Evolutionary conservation across 2,329 filamentous ascomycete genomes (phyloP).

Genomic region (Sporothrix brasiliensis): DNA sequence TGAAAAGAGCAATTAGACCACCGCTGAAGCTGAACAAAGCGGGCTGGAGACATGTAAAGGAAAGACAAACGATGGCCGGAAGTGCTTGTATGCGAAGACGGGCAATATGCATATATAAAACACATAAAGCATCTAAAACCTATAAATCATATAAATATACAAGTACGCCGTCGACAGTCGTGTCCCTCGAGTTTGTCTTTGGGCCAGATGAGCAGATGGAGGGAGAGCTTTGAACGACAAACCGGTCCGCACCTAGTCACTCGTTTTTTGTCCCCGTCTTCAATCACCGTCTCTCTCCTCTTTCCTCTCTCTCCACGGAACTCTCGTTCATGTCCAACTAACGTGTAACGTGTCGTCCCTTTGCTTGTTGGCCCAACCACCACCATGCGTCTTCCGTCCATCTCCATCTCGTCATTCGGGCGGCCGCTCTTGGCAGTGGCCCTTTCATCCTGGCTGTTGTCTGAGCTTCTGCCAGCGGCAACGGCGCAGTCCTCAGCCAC

Average conservation of each 20-base stretch:
- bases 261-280: background rate
- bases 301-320: background rate
- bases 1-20: background rate
- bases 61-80: background rate
- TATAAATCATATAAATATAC: background rate
- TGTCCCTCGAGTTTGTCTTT: constrained; percentile 6
- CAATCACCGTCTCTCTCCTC: background rate
- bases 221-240: too few relatives aligned
- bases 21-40: constrained; percentile 16
- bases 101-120: background rate
- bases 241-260: too few relatives aligned
- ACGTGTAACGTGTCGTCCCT: background rate
- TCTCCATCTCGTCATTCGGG: background rate
- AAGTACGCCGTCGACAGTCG: background rate
- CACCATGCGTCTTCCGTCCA: background rate
- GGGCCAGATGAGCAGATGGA: too few relatives aligned
- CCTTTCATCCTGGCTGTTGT: background rate
- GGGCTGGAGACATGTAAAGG: background rate
- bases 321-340: constrained; percentile 20
- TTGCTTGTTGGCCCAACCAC: background rate
- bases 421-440: background rate
- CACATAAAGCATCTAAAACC: background rate
- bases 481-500: background rate
- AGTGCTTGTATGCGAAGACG: too few relatives aligned
- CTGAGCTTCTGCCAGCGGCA: background rate